Percentiles rank a stretch among this genome's conserved stretches.
phyloP scores from a whole-genome alignment of 495 filamentous ascomycete genomes.

The Penicillium roqueforti region DNA sequence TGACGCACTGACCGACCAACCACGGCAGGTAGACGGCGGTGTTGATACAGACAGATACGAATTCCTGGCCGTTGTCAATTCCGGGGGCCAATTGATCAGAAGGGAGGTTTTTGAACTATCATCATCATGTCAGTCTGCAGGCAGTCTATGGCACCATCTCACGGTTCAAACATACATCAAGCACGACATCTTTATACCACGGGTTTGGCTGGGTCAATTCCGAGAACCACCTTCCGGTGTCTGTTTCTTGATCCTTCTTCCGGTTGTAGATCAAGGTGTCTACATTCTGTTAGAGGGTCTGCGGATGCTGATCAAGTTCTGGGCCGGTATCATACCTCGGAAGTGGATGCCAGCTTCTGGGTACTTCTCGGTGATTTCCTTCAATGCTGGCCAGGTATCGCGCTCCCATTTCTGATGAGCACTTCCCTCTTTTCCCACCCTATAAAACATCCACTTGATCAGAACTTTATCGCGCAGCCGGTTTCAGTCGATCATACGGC shows the following conservation, averaged over 20 bases:
- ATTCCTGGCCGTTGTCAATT: constrained; percentile 66
- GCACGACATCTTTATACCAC: constrained; percentile 79
- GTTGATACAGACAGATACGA: constrained; percentile 89
- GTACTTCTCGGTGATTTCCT: constrained; percentile 59
- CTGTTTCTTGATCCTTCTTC: constrained; percentile 52
- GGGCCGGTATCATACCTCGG: constrained; percentile 51
- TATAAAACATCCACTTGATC: constrained; percentile 16
- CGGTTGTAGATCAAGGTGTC: constrained; percentile 61
- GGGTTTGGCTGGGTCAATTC: constrained; percentile 65
- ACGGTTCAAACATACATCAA: constrained; percentile 50
- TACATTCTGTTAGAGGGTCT: constrained; percentile 4
- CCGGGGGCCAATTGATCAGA: constrained; percentile 52
- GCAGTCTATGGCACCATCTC: not conserved
- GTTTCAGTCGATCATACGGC: constrained; percentile 53
- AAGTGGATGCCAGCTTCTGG: constrained; percentile 90
- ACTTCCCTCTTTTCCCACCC: constrained; percentile 51
- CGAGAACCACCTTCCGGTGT: constrained; percentile 52
- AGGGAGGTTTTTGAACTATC: constrained; percentile 53
- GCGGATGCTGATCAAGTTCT: not conserved
- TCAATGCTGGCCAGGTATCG: constrained; percentile 64
- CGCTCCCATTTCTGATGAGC: constrained; percentile 57
- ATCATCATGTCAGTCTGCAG: not conserved
- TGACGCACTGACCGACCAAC: constrained; percentile 70
- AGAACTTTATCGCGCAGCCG: not conserved
- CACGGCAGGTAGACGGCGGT: constrained; percentile 81